These are phyloP conservation scores for Agrostemma githago DNA, from an alignment of 148 eudicot genomes.

Conservation along the genomic window DNA sequence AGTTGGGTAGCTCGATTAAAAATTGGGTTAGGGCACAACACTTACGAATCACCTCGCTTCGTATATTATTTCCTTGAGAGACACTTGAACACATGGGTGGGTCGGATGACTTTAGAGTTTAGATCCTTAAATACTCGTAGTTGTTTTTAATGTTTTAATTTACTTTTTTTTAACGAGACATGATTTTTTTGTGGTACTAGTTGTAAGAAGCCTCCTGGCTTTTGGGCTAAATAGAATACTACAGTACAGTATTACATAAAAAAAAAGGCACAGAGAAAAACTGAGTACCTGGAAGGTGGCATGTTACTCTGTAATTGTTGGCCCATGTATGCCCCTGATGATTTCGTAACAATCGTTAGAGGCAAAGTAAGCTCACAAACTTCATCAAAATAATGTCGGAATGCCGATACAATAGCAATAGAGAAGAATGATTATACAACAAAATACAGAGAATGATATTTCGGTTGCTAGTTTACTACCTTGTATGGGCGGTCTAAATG, in stretches of 20 bases:
- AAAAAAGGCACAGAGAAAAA: background rate
- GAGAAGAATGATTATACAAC: background rate
- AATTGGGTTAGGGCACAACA: no score
- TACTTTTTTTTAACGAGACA: no score
- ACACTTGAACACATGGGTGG: no score
- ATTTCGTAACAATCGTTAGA: conserved; percentile 14
- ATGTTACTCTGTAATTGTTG: conserved; percentile 48
- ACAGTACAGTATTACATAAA: no score
- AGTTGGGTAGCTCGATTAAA: background rate
- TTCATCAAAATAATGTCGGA: background rate
- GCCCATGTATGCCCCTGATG: conserved; percentile 59
- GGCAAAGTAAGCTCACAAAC: background rate
- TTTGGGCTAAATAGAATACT: background rate
- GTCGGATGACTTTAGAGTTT: no score
- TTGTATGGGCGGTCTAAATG: conserved; percentile 39
- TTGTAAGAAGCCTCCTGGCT: background rate
- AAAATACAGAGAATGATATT: background rate
- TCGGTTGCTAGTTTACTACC: conserved; percentile 1
- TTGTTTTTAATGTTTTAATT: no score
- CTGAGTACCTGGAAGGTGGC: conserved; percentile 47
- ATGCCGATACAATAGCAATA: background rate
- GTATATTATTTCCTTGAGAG: no score
- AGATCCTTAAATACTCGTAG: no score
- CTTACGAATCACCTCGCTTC: no score
- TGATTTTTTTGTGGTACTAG: no score